Base-by-base conservation (phyloP, 2,329 filamentous ascomycete genomes). In the Claviceps pusilla region DNA sequence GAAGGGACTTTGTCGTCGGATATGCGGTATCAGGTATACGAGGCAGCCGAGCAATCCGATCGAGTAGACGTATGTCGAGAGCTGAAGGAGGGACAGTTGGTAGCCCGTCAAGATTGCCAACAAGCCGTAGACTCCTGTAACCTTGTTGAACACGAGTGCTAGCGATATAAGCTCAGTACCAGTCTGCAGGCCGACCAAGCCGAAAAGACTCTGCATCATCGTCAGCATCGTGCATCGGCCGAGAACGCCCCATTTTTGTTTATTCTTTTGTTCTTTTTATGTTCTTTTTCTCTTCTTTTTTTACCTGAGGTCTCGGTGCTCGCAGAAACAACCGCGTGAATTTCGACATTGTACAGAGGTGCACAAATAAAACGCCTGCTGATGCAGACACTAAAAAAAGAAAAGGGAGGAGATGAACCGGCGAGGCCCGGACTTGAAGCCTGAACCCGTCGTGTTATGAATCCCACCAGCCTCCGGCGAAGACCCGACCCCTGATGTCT, bases 31-130 rank as follows among this genome's bases (percentile, higher is more conserved):
- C 50, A 95, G 82, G 62, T 82, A 78, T 52, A 79, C 75, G 60
- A 87, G 78, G 48, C 86, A 70, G 59, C 77, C 73, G 59, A 95
- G 80, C 33, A 86, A 78, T 58, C 80, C 62, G 57, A 93, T 77
- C 31, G 87, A 93, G 76, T 95, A 95, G 50, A 95, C 77, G 75
- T 95, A 96, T 77, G 94, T 93, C 55, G 86, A 87, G 55, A 95
- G 78, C 69, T 96, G 91, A 29, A 93, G 78, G 35, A 83, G 76
- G 53, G 88, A 90, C 58, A 95, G 81, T 61, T 84, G 76, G 69
- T 87, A 89, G 66, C 91, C 91, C 29, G 90, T 95, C 59, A 95
- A 75, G 61, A 95, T 79, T 56, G 90, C 89, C 61, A 96, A 83
- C 47, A 96, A 77, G 59, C 90, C 90, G 70, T 95, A 96, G 61